Evolutionary conservation across 73 alveolate genomes (phyloP), one percentile per base, ranked within the genome.

Genomic region (Diophrys sp.): DNA sequence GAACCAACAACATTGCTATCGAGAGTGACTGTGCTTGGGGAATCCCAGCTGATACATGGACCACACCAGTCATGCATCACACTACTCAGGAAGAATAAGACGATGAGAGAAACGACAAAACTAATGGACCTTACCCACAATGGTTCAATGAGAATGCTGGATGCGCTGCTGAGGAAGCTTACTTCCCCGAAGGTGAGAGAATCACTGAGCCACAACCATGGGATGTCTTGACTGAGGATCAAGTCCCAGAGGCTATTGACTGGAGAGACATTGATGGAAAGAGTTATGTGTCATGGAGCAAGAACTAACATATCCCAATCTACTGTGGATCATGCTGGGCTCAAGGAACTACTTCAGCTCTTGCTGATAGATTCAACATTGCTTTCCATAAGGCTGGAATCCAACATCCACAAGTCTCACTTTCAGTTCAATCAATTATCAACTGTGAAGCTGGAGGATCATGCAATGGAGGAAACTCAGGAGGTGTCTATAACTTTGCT

Each of bases 251-350:
- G 33, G 68, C 54, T 29, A 78, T 90, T 77, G 96, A 90, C 84
- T 90, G 96, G 96, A 74, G 96, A 76, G 82, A 90, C 56, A 75
- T 79, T 56, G 82, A 72, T 71, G 94, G 94, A n/a, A 79, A 80
- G 23, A 91, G 77, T 73, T 91, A 80, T 75, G 85, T 90, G 44
- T 88, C 97, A 56, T 91, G 95, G 95, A 89, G 90, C 75, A 78
- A 79, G 88, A 91, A 88, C 73, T 89, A 91, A 75, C 95, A 89
- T 73, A 84, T 82, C 80, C 97, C 97, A 62, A 57, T 71, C 33
- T 91, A 82, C 67, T 92, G 98, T 76, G 92, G 94, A 31, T 82
- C 94, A 33, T 91, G 98, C 84, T 93, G 98, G 98, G 95, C 96
- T 70, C 96, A 91, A 68, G 98, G 95, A 23, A 69, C 95, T 1